Evolutionary conservation across 352 stramenopile genomes (phyloP).

Genomic region (Phytophthora cactorum): DNA sequence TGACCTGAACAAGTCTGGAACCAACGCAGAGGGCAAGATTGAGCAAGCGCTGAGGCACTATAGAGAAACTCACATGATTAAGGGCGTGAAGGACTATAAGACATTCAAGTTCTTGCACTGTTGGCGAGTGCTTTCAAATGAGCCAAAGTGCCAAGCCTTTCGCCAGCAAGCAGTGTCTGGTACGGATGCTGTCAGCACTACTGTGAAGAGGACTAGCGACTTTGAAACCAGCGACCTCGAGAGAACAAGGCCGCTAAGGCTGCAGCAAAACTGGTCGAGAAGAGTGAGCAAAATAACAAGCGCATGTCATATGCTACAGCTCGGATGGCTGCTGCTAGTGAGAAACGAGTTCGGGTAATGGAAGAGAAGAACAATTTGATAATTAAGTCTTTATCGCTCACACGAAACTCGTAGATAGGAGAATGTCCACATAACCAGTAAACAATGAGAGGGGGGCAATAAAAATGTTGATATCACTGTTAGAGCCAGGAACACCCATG

Average conservation of each 20-base stretch:
- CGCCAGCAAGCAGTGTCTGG: too few species aligned
- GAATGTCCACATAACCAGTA: neutral
- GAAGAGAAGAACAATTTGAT: neutral
- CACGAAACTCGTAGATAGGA: neutral
- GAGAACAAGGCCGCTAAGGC: too few species aligned
- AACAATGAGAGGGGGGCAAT: neutral
- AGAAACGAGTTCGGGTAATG: neutral
- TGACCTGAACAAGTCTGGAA: neutral
- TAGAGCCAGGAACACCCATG: neutral
- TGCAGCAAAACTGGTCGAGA: too few species aligned
- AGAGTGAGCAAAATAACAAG: too few species aligned
- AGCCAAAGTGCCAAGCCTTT: neutral
- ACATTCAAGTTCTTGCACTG: conserved; percentile 6
- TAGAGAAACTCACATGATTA: neutral
- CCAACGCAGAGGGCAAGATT: neutral
- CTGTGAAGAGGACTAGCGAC: too few species aligned
- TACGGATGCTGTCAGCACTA: too few species aligned
- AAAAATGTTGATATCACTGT: neutral
- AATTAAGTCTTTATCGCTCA: neutral
- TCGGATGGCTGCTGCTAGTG: neutral
- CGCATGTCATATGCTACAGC: neutral
- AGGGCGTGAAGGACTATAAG: neutral
- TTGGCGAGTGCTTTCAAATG: conserved; percentile 8
- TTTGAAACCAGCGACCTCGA: too few species aligned
- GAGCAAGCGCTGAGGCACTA: neutral